phyloP scores from a whole-genome alignment of 164 flowering plant species.

The Litsea cubeba region DNA sequence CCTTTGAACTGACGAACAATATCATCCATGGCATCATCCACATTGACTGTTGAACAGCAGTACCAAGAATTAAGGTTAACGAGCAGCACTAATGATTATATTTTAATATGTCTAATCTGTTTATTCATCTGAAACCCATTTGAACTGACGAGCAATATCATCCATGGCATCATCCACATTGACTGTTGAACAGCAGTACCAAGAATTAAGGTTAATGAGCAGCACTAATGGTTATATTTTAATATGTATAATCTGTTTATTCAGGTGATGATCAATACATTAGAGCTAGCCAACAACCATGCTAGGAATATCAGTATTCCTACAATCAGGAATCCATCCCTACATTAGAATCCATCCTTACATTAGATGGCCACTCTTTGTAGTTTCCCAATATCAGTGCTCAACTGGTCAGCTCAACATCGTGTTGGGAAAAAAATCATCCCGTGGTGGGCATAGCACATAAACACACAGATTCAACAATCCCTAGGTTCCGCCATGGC shows the following conservation, averaged over 20 bases:
- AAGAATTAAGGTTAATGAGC: constrained; percentile 4
- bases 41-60: constrained; percentile 59
- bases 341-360: too few species aligned
- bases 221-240: neutral
- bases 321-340: too few species aligned
- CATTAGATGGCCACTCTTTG: too few species aligned
- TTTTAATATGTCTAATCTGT: too few species aligned
- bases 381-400: too few species aligned
- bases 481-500: neutral
- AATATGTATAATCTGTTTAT: too few species aligned
- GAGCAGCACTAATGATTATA: neutral
- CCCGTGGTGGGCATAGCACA: neutral
- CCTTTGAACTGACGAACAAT: constrained; percentile 94
- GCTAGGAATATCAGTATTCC: too few species aligned
- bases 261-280: too few species aligned
- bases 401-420: too few species aligned
- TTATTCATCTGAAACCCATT: constrained; percentile 40
- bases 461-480: neutral
- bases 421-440: too few species aligned
- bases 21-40: constrained; percentile 98
- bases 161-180: constrained; percentile 98
- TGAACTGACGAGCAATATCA: constrained; percentile 92
- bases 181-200: constrained; percentile 38
- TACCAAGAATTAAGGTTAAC: neutral
- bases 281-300: too few species aligned